Conservation (phyloP, 1,284 basidiomycete species). For the Bjerkandera adusta region DNA sequence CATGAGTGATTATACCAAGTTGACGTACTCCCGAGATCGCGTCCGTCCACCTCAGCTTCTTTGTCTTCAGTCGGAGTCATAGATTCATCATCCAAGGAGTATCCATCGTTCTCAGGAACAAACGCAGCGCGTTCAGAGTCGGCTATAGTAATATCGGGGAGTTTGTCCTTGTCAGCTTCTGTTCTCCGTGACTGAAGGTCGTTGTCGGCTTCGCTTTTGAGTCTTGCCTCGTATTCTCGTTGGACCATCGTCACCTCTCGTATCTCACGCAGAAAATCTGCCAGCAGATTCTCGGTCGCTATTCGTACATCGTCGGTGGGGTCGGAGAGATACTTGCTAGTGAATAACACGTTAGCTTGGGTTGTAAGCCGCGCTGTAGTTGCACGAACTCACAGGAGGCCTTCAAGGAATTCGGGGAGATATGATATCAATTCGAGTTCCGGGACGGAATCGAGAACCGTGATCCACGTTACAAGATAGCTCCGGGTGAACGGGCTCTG, state of each 20-base stretch:
- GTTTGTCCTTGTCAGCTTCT: slow-evolving; percentile 27
- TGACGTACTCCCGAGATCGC: slow-evolving; percentile 61
- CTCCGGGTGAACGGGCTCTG: slow-evolving; percentile 95
- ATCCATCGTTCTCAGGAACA: slow-evolving; percentile 52
- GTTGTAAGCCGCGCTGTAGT: slow-evolving; percentile 8
- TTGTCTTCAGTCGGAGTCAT: slow-evolving; percentile 41
- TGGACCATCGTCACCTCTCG: slow-evolving; percentile 79
- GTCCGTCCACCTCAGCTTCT: slow-evolving; percentile 49
- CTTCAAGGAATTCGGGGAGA: slow-evolving; percentile 93
- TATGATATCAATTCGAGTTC: slow-evolving; percentile 94
- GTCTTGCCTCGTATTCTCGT: slow-evolving; percentile 53
- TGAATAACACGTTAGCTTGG: background rate
- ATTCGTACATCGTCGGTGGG: slow-evolving; percentile 92
- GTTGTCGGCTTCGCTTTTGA: slow-evolving; percentile 38
- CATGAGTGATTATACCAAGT: background rate
- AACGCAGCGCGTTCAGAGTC: slow-evolving; percentile 33
- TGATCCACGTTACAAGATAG: slow-evolving; percentile 97
- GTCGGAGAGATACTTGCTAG: slow-evolving; percentile 92
- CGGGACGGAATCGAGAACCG: slow-evolving; percentile 93
- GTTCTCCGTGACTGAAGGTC: slow-evolving; percentile 38
- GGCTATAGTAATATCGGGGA: slow-evolving; percentile 29
- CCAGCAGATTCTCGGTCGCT: slow-evolving; percentile 88
- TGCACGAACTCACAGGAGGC: slow-evolving; percentile 74
- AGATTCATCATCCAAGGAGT: slow-evolving; percentile 25
- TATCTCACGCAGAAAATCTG: slow-evolving; percentile 93